phyloP scores from a whole-genome alignment of 805 yeast genomes.

The Pichia gijzeniarum region DNA sequence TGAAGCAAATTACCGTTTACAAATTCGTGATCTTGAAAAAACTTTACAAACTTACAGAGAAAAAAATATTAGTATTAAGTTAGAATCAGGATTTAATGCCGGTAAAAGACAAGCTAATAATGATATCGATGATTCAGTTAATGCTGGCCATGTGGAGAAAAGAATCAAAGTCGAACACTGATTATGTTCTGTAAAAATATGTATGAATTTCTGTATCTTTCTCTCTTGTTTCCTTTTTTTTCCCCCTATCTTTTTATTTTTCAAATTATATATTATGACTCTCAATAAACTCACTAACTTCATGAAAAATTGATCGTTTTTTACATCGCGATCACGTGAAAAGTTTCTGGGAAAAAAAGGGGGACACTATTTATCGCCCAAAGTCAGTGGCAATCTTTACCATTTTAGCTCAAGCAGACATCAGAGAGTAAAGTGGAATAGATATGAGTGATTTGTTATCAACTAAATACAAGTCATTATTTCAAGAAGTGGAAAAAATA shows the following conservation, averaged over 20 bases:
- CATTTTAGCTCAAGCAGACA: too few relatives aligned
- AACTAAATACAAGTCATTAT: neutral
- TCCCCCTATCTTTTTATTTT: neutral
- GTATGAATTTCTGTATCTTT: neutral
- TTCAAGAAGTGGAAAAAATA: neutral
- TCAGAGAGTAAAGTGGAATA: neutral
- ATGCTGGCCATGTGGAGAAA: constrained; percentile 1
- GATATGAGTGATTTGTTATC: neutral
- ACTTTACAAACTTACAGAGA: neutral
- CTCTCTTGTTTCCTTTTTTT: neutral
- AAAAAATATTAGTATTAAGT: neutral
- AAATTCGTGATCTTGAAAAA: constrained; percentile 3
- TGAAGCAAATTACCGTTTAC: neutral
- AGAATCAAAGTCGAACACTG: constrained; percentile 7
- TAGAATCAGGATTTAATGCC: neutral
- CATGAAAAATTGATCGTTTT: too few relatives aligned
- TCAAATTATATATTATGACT: too few relatives aligned
- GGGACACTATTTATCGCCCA: too few relatives aligned
- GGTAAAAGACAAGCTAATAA: constrained; percentile 1
- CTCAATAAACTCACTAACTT: too few relatives aligned
- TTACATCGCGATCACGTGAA: too few relatives aligned
- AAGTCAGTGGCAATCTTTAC: too few relatives aligned
- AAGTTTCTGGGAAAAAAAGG: too few relatives aligned
- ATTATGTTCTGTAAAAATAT: neutral
- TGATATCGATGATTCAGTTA: neutral